Conservation (phyloP, 2,329 filamentous ascomycete species). For the Botrytis paeoniae region DNA sequence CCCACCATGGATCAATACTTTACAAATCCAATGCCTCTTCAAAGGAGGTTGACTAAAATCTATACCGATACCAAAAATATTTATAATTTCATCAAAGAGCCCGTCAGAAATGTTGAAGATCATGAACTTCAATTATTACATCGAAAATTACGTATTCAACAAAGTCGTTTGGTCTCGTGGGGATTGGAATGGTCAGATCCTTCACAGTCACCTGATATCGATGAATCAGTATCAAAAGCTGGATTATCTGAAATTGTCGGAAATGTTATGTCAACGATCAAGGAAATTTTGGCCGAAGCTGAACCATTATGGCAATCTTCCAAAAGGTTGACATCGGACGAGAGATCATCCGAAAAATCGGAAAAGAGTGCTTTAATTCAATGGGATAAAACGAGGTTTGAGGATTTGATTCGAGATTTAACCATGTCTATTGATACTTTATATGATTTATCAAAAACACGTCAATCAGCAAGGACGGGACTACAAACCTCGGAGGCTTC, state of each 20-base stretch:
- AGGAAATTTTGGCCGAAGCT: constrained; percentile 73
- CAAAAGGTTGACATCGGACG: constrained; percentile 42
- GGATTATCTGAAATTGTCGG: constrained; percentile 74
- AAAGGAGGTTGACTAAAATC: constrained; percentile 64
- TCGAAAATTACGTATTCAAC: constrained; percentile 72
- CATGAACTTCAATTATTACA: constrained; percentile 70
- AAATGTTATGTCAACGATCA: constrained; percentile 77
- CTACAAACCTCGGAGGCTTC: constrained; percentile 27
- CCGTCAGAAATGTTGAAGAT: constrained; percentile 59
- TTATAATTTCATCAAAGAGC: constrained; percentile 67
- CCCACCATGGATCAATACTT: constrained; percentile 34
- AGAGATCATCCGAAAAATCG: constrained; percentile 34
- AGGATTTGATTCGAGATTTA: constrained; percentile 70
- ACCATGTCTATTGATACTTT: constrained; percentile 77
- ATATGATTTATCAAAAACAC: constrained; percentile 70
- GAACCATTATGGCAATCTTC: constrained; percentile 68
- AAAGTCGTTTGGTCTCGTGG: constrained; percentile 72
- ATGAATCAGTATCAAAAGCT: constrained; percentile 66
- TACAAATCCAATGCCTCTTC: constrained; percentile 44
- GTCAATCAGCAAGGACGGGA: constrained; percentile 42
- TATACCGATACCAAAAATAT: constrained; percentile 81
- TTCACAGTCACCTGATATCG: constrained; percentile 64
- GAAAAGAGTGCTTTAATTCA: constrained; percentile 55
- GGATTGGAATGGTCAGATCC: constrained; percentile 79
- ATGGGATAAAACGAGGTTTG: constrained; percentile 71